A percentile compares a stretch with the other conserved stretches of the same genome.
Conservation (phyloP, 768 basidiomycete species). For the Xerocomellus chrysenteron region DNA sequence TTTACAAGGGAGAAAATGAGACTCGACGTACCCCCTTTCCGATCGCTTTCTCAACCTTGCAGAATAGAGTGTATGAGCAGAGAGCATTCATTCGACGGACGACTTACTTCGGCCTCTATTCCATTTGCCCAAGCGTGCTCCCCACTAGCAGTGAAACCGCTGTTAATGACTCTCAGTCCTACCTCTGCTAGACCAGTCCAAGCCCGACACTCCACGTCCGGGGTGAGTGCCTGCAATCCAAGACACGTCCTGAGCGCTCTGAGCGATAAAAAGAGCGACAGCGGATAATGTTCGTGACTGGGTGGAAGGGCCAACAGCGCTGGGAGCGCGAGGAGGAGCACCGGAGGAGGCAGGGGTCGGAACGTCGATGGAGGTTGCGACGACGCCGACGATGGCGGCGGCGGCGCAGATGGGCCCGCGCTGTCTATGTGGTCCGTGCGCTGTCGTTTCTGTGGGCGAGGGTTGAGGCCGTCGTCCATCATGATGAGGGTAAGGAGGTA, state of each 20-base stretch:
- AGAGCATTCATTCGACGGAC: background rate
- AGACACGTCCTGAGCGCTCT: conserved; percentile 59
- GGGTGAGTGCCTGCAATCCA: conserved; percentile 46
- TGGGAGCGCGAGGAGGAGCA: conserved; percentile 63
- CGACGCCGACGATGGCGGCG: background rate
- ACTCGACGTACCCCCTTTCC: conserved; percentile 61
- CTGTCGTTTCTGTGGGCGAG: conserved; percentile 37
- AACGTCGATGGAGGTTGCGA: conserved; percentile 12
- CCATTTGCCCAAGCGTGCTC: conserved; percentile 47
- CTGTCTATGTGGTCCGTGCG: conserved; percentile 19
- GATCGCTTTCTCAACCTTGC: conserved; percentile 59
- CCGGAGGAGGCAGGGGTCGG: conserved; percentile 39
- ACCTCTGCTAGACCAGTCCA: conserved; percentile 71
- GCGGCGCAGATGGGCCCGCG: background rate
- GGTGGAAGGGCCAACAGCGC: conserved; percentile 63
- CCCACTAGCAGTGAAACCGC: conserved; percentile 39
- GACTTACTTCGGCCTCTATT: conserved; percentile 53
- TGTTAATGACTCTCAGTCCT: conserved; percentile 54
- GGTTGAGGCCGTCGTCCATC: conserved; percentile 27
- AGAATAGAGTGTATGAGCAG: background rate
- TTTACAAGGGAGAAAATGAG: background rate
- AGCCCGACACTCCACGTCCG: conserved; percentile 64
- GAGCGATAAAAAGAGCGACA: conserved; percentile 56
- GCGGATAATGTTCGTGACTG: conserved; percentile 51
- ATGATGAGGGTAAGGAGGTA: conserved; percentile 1